A percentile compares a stretch with the other conserved stretches of the same genome.
Conservation (phyloP, 805 yeast species). For the Lipomyces orientalis region DNA sequence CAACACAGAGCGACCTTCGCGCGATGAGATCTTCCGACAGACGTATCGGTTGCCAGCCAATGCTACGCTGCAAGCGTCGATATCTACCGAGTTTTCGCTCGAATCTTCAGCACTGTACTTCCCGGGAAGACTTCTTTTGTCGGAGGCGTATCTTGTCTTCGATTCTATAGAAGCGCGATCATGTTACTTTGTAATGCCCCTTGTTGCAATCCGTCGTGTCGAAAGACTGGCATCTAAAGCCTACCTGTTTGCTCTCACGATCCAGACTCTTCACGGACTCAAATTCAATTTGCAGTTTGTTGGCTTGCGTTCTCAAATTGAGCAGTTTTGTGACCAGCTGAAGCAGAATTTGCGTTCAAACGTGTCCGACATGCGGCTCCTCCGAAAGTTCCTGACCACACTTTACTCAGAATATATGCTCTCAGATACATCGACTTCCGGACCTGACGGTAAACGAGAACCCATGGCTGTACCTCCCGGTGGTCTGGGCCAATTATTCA, state of each 20-base stretch:
- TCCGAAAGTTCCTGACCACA: slow-evolving; percentile 68
- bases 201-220: slow-evolving; percentile 80
- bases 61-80: slow-evolving; percentile 69
- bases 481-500: slow-evolving; percentile 83
- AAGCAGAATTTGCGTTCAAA: slow-evolving; percentile 67
- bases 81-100: slow-evolving; percentile 65
- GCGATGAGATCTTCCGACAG: slow-evolving; percentile 71
- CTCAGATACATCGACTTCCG: slow-evolving; percentile 30
- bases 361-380: slow-evolving; percentile 61
- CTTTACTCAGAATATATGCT: slow-evolving; percentile 86
- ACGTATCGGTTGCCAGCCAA: slow-evolving; percentile 74
- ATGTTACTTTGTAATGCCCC: slow-evolving; percentile 71
- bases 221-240: slow-evolving; percentile 81
- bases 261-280: slow-evolving; percentile 70
- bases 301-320: slow-evolving; percentile 79
- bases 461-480: slow-evolving; percentile 67
- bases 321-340: slow-evolving; percentile 73
- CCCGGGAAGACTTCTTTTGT: slow-evolving; percentile 73
- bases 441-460: slow-evolving; percentile 43
- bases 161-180: slow-evolving; percentile 71
- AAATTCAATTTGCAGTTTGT: slow-evolving; percentile 71
- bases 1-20: slow-evolving; percentile 51
- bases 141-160: slow-evolving; percentile 78
- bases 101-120: slow-evolving; percentile 42
- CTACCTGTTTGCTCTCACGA: slow-evolving; percentile 76